Conservation (phyloP, 2,329 filamentous ascomycete species). For the Incumbomyces lentus region DNA sequence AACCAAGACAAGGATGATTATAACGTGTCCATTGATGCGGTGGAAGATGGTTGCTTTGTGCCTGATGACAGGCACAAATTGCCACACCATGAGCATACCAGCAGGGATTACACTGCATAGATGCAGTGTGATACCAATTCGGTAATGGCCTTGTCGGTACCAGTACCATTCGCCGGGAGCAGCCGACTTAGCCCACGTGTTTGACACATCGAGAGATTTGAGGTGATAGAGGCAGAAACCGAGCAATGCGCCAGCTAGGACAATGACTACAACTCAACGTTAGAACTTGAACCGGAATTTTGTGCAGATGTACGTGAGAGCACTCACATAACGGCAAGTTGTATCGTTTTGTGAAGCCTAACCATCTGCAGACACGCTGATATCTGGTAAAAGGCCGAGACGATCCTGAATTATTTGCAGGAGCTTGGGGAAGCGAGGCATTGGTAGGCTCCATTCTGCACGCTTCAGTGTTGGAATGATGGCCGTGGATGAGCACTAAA, state of each 20-base stretch:
- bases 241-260: constrained; percentile 38
- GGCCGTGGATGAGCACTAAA: too few relatives aligned
- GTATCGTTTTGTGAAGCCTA: constrained; percentile 49
- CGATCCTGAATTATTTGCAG: too few relatives aligned
- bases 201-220: constrained; percentile 34
- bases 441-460: too few relatives aligned
- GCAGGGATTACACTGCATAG: constrained; percentile 27
- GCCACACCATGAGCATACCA: constrained; percentile 11
- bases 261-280: constrained; percentile 19
- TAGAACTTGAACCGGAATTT: too few relatives aligned
- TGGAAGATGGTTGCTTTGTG: constrained; percentile 44
- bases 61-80: constrained; percentile 33
- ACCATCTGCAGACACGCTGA: too few relatives aligned
- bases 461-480: too few relatives aligned
- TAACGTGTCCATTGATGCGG: constrained; percentile 48
- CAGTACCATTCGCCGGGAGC: constrained; percentile 37
- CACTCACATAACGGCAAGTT: constrained; percentile 42
- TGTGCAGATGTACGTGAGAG: too few relatives aligned
- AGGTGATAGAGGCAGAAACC: constrained; percentile 42
- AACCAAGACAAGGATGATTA: constrained; percentile 39
- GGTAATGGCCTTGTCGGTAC: constrained; percentile 27
- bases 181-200: too few relatives aligned
- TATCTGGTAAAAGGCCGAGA: too few relatives aligned
- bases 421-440: too few relatives aligned
- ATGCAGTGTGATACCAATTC: constrained; percentile 35